Evolutionary conservation across 495 filamentous ascomycete species (phyloP).

Genomic region (Aspergillus indologenus): DNA sequence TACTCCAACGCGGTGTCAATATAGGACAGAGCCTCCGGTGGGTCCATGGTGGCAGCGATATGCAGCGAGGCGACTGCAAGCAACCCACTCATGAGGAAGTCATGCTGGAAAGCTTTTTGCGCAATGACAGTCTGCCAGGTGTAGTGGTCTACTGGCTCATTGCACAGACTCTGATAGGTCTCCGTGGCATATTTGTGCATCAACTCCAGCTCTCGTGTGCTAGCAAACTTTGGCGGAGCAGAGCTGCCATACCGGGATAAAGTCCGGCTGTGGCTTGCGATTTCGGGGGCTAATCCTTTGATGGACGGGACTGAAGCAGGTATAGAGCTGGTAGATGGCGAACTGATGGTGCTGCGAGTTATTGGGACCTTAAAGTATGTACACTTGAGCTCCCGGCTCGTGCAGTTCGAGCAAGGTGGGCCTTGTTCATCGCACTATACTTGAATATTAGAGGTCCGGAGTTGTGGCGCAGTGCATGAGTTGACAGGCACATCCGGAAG

Average conservation of each 20-base stretch:
- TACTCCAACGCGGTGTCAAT: slow-evolving; percentile 49
- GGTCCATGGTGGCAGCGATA: slow-evolving; percentile 39
- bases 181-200: slow-evolving; percentile 45
- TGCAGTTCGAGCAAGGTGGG: slow-evolving; percentile 45
- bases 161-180: slow-evolving; percentile 36
- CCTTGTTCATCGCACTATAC: slow-evolving; percentile 45
- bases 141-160: slow-evolving; percentile 24
- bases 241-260: not conserved
- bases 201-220: slow-evolving; percentile 35
- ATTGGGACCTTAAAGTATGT: slow-evolving; percentile 33
- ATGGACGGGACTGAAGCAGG: not conserved
- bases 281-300: not conserved
- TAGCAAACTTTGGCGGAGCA: slow-evolving; percentile 20
- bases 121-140: slow-evolving; percentile 44
- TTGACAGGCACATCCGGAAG: no score
- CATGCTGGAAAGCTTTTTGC: slow-evolving; percentile 44
- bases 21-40: slow-evolving; percentile 40
- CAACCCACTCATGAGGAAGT: slow-evolving; percentile 55
- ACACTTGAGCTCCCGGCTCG: slow-evolving; percentile 37
- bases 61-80: slow-evolving; percentile 54
- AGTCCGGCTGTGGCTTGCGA: not conserved
- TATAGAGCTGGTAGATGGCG: slow-evolving; percentile 4
- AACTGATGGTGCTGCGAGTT: slow-evolving; percentile 15
- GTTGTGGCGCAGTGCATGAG: no score
- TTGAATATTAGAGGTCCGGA: not conserved